Evolutionary conservation across 2,329 filamentous ascomycete genomes (phyloP).

Genomic region (Plenodomus tracheiphilus): DNA sequence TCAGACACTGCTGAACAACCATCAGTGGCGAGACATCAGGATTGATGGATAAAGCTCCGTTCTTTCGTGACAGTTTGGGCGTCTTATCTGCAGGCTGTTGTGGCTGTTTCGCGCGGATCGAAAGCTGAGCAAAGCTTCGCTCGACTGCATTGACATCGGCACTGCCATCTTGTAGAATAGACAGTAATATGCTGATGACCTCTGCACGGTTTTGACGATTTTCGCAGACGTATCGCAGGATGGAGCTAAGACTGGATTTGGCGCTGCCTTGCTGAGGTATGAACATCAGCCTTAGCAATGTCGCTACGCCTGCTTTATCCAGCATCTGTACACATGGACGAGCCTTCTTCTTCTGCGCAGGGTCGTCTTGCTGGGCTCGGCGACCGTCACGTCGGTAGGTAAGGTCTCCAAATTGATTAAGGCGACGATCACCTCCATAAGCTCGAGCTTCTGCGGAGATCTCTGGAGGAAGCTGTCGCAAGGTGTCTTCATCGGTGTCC

Average conservation of each 20-base stretch:
- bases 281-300: constrained; percentile 97
- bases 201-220: constrained; percentile 96
- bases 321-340: constrained; percentile 93
- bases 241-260: constrained; percentile 79
- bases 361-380: constrained; percentile 49
- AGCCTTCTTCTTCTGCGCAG: constrained; percentile 64
- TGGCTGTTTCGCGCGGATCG: constrained; percentile 83
- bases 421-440: constrained; percentile 59
- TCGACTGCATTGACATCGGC: constrained; percentile 92
- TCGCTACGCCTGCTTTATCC: constrained; percentile 92
- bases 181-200: constrained; percentile 87
- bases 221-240: constrained; percentile 89
- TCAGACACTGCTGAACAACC: constrained; percentile 93
- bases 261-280: constrained; percentile 89
- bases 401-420: constrained; percentile 56
- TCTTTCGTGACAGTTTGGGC: constrained; percentile 77
- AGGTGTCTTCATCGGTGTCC: constrained; percentile 86
- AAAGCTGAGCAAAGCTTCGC: constrained; percentile 91
- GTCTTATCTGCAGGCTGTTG: constrained; percentile 69
- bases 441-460: constrained; percentile 84
- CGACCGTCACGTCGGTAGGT: constrained; percentile 38
- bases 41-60: constrained; percentile 66
- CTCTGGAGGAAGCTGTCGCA: constrained; percentile 81
- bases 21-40: constrained; percentile 91
- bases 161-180: constrained; percentile 94